Base-by-base conservation (phyloP, 768 basidiomycete species). In the Boletus rubescentipes region DNA sequence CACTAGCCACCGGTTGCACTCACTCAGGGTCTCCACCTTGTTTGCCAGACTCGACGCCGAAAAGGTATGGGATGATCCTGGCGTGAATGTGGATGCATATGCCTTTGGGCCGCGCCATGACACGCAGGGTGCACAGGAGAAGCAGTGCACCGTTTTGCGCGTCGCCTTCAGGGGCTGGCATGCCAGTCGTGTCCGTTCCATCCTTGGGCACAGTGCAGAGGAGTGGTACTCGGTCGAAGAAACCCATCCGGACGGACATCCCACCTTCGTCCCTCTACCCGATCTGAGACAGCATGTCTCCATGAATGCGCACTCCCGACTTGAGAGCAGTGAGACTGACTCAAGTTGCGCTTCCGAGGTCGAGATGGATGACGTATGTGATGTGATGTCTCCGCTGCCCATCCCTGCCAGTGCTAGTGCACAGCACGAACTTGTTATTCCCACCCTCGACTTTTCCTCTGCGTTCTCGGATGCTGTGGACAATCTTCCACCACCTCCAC, bases 191-290 rank as follows among this genome's bases (percentile, higher is more conserved):
- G 88, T 92, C 9, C 75, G 86, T 39, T 69, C 78, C 43, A 77
- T 91, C 18, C 77, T 91, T 12, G 91, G 91, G 12, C 83, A 88
- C 64, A 83, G 81, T 30, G 82, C 85, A 16, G 80, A 76, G 9
- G 86, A 85, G 0, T 93, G 91, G 90, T 92, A 89, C 70, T 75
- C 78, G 0, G 68, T 92, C 16, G 83, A 89, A 63, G 89, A 91
- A 61, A 67, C 70, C 2, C 62, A 31, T 61, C 55, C n/a, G 37
- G 46, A 65, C 15, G 58, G 30, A 11, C 51, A 14, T 20, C 53
- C 66, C 12, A 41, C 53, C 5, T 26, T 39, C 8, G 26, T 45
- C 12, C 49, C 54, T 15, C 18, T 9, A 2, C 36, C 44, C 3
- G 58, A 45, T 59, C 46, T 20, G 48, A 40, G 23, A 29, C 51